Conservation (phyloP, 495 filamentous ascomycete species). For the Lepraria neglecta region DNA sequence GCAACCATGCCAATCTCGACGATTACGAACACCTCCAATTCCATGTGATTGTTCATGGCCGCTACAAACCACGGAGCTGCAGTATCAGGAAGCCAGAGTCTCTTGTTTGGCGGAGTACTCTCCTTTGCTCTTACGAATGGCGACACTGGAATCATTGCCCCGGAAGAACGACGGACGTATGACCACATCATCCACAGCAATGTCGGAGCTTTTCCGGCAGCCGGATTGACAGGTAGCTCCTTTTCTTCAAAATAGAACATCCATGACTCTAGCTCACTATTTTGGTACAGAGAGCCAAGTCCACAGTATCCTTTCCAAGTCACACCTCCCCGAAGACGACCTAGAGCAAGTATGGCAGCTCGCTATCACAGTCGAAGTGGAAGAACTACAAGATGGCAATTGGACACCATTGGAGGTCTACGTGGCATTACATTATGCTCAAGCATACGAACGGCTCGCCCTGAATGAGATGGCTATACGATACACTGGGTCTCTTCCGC, state of each 20-base stretch:
- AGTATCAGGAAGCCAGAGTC: background rate
- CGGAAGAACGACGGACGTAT: slow-evolving; percentile 14
- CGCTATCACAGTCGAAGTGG: slow-evolving; percentile 8
- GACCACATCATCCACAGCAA: slow-evolving; percentile 19
- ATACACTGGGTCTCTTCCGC: slow-evolving; percentile 12
- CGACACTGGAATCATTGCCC: slow-evolving; percentile 1
- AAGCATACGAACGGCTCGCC: slow-evolving; percentile 7
- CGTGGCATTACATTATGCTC: slow-evolving; percentile 18
- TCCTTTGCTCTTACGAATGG: slow-evolving; percentile 9
- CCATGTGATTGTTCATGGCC: background rate
- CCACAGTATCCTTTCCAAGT: slow-evolving; percentile 13
- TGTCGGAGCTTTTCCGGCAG: slow-evolving; percentile 13
- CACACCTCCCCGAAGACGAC: slow-evolving; percentile 13
- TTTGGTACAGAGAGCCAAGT: slow-evolving; percentile 8
- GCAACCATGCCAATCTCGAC: background rate
- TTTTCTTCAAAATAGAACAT: background rate
- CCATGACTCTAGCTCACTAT: background rate
- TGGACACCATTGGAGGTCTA: slow-evolving; percentile 22
- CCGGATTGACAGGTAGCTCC: slow-evolving; percentile 15
- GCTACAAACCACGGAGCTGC: background rate
- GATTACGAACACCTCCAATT: too few species aligned
- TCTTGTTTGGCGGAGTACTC: background rate
- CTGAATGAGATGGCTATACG: slow-evolving; percentile 17
- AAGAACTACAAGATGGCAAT: slow-evolving; percentile 3
- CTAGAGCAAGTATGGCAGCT: slow-evolving; percentile 17